A percentile compares a stretch with the other conserved stretches of the same genome.
Evolutionary conservation across 2,329 filamentous ascomycete species (phyloP).

Genomic region (Aspergillus luchuensis): DNA sequence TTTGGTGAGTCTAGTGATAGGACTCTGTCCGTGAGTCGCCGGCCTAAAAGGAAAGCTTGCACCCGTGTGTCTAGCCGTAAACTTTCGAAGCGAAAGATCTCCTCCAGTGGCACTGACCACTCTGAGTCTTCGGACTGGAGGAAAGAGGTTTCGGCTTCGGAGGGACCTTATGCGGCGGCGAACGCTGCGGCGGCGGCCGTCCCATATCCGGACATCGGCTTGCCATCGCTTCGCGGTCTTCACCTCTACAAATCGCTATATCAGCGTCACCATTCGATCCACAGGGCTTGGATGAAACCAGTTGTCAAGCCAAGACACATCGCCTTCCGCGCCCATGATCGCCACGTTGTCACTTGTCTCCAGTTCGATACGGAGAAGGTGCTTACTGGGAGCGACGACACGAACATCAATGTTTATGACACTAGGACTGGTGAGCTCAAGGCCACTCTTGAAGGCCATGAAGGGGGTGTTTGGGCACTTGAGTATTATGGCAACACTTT

Average conservation of each 20-base stretch:
- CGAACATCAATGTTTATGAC: constrained; percentile 96
- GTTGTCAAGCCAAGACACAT: constrained; percentile 86
- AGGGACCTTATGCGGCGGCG: constrained; percentile 81
- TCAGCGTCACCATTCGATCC: constrained; percentile 86
- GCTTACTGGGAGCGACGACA: constrained; percentile 94
- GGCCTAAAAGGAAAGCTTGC: constrained; percentile 52
- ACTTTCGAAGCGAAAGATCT: constrained; percentile 58
- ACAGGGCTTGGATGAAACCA: constrained; percentile 83
- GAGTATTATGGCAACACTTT: constrained; percentile 95
- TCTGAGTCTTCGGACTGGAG: constrained; percentile 49
- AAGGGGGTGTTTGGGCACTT: constrained; percentile 95
- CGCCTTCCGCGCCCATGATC: constrained; percentile 92
- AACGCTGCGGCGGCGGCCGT: constrained; percentile 81
- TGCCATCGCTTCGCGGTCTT: constrained; percentile 76
- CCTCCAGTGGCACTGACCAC: constrained; percentile 46
- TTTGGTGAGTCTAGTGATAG: constrained; percentile 29
- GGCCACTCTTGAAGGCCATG: constrained; percentile 84
- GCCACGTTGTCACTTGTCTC: constrained; percentile 94
- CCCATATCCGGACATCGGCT: constrained; percentile 76
- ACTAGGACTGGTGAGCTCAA: constrained; percentile 88
- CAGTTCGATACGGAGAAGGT: constrained; percentile 99
- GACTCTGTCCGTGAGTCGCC: constrained; percentile 31
- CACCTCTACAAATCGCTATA: constrained; percentile 97
- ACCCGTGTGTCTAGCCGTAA: constrained; percentile 53
- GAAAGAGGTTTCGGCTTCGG: constrained; percentile 57